Base-by-base conservation (phyloP, 2,329 filamentous ascomycete genomes). In the Aspergillus novofumigatus region DNA sequence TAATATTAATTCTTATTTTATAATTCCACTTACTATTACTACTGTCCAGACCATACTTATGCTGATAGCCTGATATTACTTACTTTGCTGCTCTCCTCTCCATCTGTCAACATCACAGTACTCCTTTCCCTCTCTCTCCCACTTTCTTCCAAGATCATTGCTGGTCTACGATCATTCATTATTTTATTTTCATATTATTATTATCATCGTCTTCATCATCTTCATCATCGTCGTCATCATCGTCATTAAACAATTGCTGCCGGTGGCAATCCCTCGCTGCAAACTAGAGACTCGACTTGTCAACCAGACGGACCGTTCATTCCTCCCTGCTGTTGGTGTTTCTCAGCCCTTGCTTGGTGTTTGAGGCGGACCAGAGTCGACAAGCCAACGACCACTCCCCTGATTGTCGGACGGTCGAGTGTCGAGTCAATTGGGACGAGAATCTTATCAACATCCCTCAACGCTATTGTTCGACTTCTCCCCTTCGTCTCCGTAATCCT, bases 201-300 rank as follows among this genome's bases (percentile, higher is more conserved):
- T 54, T 48, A 14, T 41, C 51, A 23, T n/a, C 14, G 45, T 28
- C 26, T 53, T 58, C 47, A 14, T 41, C 51, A 23, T n/a, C 14
- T 45, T 28, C 26, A 54, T 58, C 45, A 38, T 42, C 42, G 10
- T 44, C 28, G 50, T 53, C 44, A 5, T 11, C 42, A 7, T 17
- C 32, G 32, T 62, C 55, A 55, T 62, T 63, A 42, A 17, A 48
- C 28, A 59, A 67, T 68, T 69, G 64, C 67, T 67, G 60, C 65
- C 62, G 68, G 68, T 71, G 67, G 66, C 68, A 69, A 69, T 64
- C 60, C 59, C 52, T 59, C 55, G 56, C 59, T 57, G 52, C 60
- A 61, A 62, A 7, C 32, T 17, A 51, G 35, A 35, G 9, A 28
- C 28, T 29, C 52, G 25, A 47, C 26, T 56, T 45, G 49, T 52